Evolutionary conservation across 1,284 basidiomycete genomes (phyloP).

Genomic region (Coniferiporia weirii): DNA sequence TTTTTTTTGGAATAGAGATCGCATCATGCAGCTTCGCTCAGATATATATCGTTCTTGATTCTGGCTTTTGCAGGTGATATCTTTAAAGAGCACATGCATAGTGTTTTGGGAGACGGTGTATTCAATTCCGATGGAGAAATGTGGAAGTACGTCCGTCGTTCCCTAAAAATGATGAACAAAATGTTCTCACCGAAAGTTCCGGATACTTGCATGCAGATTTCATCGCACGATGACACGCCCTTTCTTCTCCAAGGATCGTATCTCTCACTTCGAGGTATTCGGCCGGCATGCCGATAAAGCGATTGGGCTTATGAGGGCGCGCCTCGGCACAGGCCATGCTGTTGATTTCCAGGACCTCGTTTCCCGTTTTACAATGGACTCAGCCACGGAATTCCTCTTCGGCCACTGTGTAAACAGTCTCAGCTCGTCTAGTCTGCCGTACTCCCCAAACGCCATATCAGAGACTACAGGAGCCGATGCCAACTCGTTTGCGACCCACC

Average conservation of each 20-base stretch:
- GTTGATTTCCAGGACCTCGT: slow-evolving; percentile 43
- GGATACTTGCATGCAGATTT: slow-evolving; percentile 12
- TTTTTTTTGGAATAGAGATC: neutral
- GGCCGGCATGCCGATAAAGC: slow-evolving; percentile 26
- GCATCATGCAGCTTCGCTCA: no score
- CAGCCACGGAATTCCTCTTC: slow-evolving; percentile 37
- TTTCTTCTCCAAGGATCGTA: slow-evolving; percentile 25
- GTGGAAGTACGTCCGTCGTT: slow-evolving; percentile 29
- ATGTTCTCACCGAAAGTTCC: neutral
- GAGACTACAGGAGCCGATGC: neutral
- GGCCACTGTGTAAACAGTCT: slow-evolving; percentile 32
- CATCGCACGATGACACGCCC: slow-evolving; percentile 26
- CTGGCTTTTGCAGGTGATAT: slow-evolving; percentile 21
- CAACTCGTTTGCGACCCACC: neutral
- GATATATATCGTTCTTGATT: slow-evolving; percentile 2
- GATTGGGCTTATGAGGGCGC: slow-evolving; percentile 28
- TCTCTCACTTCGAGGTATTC: slow-evolving; percentile 25
- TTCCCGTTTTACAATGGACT: slow-evolving; percentile 35
- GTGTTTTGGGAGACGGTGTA: slow-evolving; percentile 43
- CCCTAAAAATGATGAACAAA: neutral
- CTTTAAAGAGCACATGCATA: slow-evolving; percentile 29
- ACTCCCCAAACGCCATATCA: slow-evolving; percentile 23
- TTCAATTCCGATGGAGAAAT: slow-evolving; percentile 44
- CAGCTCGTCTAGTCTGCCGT: slow-evolving; percentile 26
- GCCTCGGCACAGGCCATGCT: slow-evolving; percentile 38